phyloP scores from a whole-genome alignment of 352 stramenopile species.

The Globisporangium nodosum region DNA sequence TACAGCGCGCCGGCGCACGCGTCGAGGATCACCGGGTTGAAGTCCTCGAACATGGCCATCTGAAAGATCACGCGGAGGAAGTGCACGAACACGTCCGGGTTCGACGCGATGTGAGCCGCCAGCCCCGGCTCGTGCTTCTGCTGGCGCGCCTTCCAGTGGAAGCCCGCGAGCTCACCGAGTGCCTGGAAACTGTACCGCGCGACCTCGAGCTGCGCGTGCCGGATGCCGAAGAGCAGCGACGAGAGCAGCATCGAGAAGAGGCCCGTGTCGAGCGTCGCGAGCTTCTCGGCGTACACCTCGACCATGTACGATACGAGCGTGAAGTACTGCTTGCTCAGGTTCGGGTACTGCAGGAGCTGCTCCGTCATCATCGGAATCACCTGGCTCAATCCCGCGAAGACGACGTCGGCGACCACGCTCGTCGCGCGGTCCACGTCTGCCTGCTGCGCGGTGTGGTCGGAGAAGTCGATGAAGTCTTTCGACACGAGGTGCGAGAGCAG shows the following conservation, averaged over 20 bases:
- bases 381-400: conserved; percentile 83
- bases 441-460: conserved; percentile 57
- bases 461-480: conserved; percentile 87
- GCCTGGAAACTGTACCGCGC: conserved; percentile 80
- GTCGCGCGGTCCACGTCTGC: conserved; percentile 51
- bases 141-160: conserved; percentile 55
- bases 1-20: conserved; percentile 63
- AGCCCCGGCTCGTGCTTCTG: conserved; percentile 46
- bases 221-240: conserved; percentile 70
- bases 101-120: conserved; percentile 30
- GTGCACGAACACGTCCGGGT: conserved; percentile 60
- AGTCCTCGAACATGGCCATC: conserved; percentile 80
- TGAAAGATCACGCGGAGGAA: conserved; percentile 76
- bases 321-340: conserved; percentile 87
- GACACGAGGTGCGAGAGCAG: conserved; percentile 73
- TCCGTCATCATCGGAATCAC: conserved; percentile 90
- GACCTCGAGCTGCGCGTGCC: conserved; percentile 69
- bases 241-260: conserved; percentile 76
- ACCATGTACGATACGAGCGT: conserved; percentile 85
- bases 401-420: conserved; percentile 77
- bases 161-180: conserved; percentile 65
- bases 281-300: conserved; percentile 81
- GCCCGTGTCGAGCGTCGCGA: conserved; percentile 44
- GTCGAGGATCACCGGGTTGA: conserved; percentile 69
- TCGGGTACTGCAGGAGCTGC: conserved; percentile 79